Base-by-base conservation (phyloP, 257 asterid genomes). In the Vinca minor region DNA sequence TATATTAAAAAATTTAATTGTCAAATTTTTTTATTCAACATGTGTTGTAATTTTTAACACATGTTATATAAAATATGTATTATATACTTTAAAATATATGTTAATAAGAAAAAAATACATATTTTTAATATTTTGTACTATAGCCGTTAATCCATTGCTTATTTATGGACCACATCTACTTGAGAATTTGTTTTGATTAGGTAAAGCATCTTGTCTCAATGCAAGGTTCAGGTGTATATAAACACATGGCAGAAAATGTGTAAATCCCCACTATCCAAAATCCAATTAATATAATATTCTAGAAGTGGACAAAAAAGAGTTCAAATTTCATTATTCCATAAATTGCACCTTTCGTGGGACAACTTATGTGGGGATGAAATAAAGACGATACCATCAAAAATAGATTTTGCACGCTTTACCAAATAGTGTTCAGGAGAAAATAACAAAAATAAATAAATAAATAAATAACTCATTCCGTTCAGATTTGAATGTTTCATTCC, bases 141-240 rank as follows among this genome's bases (percentile, higher is more conserved):
- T n/a, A n/a, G n/a, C n/a, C n/a, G n/a, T 54, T 55, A 31, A 55
- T 29, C 25, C 23, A 20, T 28, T 55, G 11, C 41, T 29, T 55
- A 39, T 31, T 29, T 25, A 15, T 55, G 61, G 61, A 6, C 41
- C 61, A 29, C 61, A 3, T 29, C 25, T 15, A 15, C 61, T 55
- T 17, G 14, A 7, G 23, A 31, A 55, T 15, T 15, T 17, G n/a
- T 54, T 28, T 28, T 4, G 23, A 54, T 54, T 11, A 54, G 60
- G 60, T 17, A n/a, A n/a, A n/a, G n/a, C n/a, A 54, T 54, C 38
- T 54, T 54, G 60, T 55, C 61, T 55, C 60, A 15, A 4, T 3
- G 59, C 59, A 53, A 52, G 20, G 35, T 26, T 26, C 59, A 26
- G 38, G 59, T 52, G 59, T 53, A 32, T 4, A 29, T 5, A 15